A percentile compares a stretch with the other conserved stretches of the same genome.
phyloP scores from a whole-genome alignment of 495 filamentous ascomycete species.

The Clavariopsis aquatica region DNA sequence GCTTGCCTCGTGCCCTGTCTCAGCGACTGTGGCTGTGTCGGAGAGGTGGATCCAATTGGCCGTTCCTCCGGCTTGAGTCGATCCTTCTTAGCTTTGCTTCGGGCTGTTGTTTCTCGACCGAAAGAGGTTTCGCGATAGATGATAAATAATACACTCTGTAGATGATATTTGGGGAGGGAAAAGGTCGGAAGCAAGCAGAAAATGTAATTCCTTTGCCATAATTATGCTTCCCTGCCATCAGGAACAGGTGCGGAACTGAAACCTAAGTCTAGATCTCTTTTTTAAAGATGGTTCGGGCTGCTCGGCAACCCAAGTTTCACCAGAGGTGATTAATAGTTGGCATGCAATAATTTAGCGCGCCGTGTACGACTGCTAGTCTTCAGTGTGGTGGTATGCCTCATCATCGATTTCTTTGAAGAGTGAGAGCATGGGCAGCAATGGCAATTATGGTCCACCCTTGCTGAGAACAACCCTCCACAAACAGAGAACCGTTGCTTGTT shows the following conservation, averaged over 20 bases:
- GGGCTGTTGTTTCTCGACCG: background rate
- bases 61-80: background rate
- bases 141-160: background rate
- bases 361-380: background rate
- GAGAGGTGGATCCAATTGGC: slow-evolving; percentile 9
- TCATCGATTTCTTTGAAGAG: too few species aligned
- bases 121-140: slow-evolving; percentile 1
- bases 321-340: background rate
- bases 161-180: background rate
- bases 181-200: background rate
- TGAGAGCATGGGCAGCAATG: too few species aligned
- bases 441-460: background rate
- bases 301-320: background rate
- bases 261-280: background rate
- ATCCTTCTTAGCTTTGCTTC: background rate
- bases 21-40: slow-evolving; percentile 25
- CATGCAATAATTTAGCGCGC: background rate
- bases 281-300: background rate
- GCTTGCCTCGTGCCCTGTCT: background rate
- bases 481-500: background rate
- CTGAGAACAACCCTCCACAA: background rate
- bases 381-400: background rate
- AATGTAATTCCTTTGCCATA: background rate
- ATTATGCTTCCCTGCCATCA: background rate
- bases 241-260: background rate